Evolutionary conservation across 352 stramenopile genomes (phyloP), one percentile per base, ranked within the genome.

Genomic region (Globisporangium mamillatum): DNA sequence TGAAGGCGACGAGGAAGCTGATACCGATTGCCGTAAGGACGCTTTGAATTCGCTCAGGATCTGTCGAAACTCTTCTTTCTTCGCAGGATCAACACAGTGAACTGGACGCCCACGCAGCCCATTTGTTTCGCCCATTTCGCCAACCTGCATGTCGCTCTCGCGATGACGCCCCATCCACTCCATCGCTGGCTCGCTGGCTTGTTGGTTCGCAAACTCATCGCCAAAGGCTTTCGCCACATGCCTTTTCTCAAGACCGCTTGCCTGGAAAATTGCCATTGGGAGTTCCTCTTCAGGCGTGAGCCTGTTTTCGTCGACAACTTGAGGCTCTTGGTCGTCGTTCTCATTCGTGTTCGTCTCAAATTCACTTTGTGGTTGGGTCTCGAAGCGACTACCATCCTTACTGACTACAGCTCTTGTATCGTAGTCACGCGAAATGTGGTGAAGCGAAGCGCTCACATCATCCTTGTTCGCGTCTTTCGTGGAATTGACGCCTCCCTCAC

Each of bases 21-120:
- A 50, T 50, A 5, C 16, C 0, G 16, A 67, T 9, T 64, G 68
- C 1, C 56, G 71, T n/a, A 89, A 61, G n/a, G 74, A 89, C 55
- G 69, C 70, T 53, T 78, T 78, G 63, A 88, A 86, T 58, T 85
- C 77, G 63, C 71, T 60, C 24, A 90, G 63, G 7, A 81, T 79
- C 4, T 67, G 64, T 0, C 79, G 64, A 64, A 88, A 88, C 68
- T 86, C 79, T 14, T 70, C 53, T 24, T 80, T 76, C 53, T 82
- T 79, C 16, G 54, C 27, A 25, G 63, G 32, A 53, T 73, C 60
- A 16, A 72, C 50, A 12, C 27, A 16, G 36, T 41, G 38, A 70
- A 54, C 16, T 27, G 50, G 18, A 55, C 2, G 36, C 24, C 34
- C 25, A 32, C 7, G 18, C 38, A 44, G 18, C 41, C 18, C 54